Conservation (phyloP, 2,329 filamentous ascomycete species). For the Sarocladium oryzae region DNA sequence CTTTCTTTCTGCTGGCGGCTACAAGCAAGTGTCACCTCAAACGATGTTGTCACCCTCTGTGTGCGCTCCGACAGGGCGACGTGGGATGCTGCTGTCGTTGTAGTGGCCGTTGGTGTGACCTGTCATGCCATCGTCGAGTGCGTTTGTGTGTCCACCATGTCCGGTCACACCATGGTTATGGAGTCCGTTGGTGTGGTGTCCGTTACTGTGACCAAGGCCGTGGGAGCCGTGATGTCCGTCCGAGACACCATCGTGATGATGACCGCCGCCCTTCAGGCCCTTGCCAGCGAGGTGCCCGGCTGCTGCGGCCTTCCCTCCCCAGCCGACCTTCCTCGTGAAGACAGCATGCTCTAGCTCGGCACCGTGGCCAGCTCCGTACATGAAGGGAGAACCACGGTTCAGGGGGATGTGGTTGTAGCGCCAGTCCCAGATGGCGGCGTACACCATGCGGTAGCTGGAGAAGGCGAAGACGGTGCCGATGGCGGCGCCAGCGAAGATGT, state of each 20-base stretch:
- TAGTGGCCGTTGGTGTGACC: not conserved
- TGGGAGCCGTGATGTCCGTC: constrained; percentile 1
- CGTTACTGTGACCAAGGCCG: not conserved
- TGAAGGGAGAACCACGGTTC: constrained; percentile 48
- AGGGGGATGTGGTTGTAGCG: constrained; percentile 59
- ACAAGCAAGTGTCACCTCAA: not conserved
- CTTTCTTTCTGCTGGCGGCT: too few relatives aligned
- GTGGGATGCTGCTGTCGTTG: constrained; percentile 3
- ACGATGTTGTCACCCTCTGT: constrained; percentile 6
- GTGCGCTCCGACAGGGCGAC: constrained; percentile 3
- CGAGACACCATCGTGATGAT: not conserved
- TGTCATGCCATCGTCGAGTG: not conserved
- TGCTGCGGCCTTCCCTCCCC: constrained; percentile 34
- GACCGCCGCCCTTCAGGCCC: not conserved
- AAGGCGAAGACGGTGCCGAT: constrained; percentile 63
- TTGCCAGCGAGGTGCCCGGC: not conserved
- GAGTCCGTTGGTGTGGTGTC: not conserved
- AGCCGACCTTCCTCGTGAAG: constrained; percentile 54
- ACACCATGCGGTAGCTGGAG: constrained; percentile 59
- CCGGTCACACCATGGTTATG: not conserved
- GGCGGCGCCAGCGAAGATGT: constrained; percentile 58
- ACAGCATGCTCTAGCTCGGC: constrained; percentile 46
- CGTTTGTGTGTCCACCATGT: not conserved
- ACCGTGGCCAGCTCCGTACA: constrained; percentile 33
- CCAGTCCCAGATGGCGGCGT: constrained; percentile 63